Base-by-base conservation (phyloP, 169 alveolate species). In the Eimeria tenella region DNA sequence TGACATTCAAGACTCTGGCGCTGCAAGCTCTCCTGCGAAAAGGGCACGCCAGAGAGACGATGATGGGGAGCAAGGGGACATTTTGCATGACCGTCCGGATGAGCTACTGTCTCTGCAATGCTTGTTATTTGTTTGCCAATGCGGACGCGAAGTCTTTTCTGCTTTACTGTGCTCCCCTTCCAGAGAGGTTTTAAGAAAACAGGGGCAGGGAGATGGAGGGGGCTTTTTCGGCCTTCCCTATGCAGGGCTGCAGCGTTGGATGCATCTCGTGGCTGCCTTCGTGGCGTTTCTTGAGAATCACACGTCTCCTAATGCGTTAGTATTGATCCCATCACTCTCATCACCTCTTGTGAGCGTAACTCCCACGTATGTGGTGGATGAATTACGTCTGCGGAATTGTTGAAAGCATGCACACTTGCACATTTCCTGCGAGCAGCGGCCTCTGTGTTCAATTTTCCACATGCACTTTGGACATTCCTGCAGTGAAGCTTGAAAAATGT, bases 81-180 rank as follows among this genome's bases (percentile, higher is more conserved):
- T 10, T n/a, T 23, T 8, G 49, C 49, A 11, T 7, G 31, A 23
- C 9, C 0, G 77, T 1, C 77, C 86, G 9, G 86, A 53, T 6
- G 70, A 23, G 50, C 50, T 81, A 73, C 90, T 81, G 74, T 53
- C 55, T n/a, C 90, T 58, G 71, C 90, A 56, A 50, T 58, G 90
- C 55, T 42, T 53, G 90, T 19, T 81, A 19, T 58, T 81, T 50
- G n/a, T 75, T 25, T 58, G 90, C 49, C 55, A 56, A 53, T 53
- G 90, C 90, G 90, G 90, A n/a, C 53, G 65, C 19, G 56, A 81
- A 17, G 90, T 74, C 5, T 53, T 58, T 81, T 70, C 90, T 81
- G 90, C 90, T 42, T 70, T 73, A 19, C 90, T 81, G n/a, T 17
- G 55, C 55, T 81, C 56, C 9, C 21, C 23, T 7, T 73, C 73